Evolutionary conservation across 768 basidiomycete genomes (phyloP).

Genomic region (Mycena belliarum): DNA sequence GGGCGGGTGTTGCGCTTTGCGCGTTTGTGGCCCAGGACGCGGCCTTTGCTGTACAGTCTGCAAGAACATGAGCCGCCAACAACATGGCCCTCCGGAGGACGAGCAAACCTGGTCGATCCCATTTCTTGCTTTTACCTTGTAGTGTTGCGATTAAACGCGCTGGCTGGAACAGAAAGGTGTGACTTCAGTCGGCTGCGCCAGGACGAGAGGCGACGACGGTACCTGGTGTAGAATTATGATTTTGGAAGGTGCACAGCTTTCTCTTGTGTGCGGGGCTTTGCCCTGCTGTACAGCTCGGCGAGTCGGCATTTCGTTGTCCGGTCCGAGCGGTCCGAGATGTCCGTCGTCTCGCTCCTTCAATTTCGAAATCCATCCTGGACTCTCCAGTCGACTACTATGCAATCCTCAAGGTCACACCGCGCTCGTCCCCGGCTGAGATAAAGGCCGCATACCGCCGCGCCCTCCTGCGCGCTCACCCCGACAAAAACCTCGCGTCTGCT

Average conservation of each 20-base stretch:
- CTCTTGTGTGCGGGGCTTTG: too few relatives aligned
- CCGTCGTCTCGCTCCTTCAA: too few relatives aligned
- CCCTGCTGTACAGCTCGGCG: too few relatives aligned
- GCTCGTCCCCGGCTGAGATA: constrained; percentile 56
- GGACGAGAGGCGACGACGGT: too few relatives aligned
- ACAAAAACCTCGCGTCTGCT: constrained; percentile 38
- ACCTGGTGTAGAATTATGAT: too few relatives aligned
- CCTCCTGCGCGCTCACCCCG: constrained; percentile 67
- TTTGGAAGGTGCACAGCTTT: too few relatives aligned
- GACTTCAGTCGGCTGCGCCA: too few relatives aligned
- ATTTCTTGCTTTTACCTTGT: constrained; percentile 5
- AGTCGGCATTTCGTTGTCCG: too few relatives aligned
- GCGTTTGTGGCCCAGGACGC: constrained; percentile 97
- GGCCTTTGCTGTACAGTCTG: constrained; percentile 95
- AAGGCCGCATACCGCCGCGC: constrained; percentile 60
- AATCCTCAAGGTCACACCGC: constrained; percentile 51
- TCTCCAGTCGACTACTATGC: constrained; percentile 53
- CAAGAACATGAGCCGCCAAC: constrained; percentile 15
- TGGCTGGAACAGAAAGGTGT: too few relatives aligned
- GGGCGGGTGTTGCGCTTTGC: constrained; percentile 96
- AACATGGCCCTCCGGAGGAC: neutral
- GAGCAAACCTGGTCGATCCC: constrained; percentile 18
- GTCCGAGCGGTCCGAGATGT: too few relatives aligned
- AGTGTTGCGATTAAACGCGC: too few relatives aligned
- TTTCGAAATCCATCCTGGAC: too few relatives aligned